These are phyloP conservation scores for Solanum ossicruentum DNA, from an alignment of 257 asterid genomes.

Conservation along the genomic window DNA sequence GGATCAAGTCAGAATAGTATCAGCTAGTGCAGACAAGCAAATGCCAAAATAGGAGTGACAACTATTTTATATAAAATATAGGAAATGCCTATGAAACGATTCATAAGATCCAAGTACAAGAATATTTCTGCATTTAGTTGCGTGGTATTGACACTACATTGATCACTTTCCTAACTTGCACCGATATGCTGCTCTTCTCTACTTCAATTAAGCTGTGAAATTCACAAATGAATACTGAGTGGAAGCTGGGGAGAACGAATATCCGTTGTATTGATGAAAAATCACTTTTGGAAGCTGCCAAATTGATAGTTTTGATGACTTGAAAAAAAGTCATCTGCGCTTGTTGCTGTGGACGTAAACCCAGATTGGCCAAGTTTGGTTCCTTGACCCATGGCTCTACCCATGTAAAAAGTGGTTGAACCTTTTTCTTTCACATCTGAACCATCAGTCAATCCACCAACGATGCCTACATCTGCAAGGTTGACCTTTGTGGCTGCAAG, in stretches of 20 bases:
- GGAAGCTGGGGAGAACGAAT: not conserved
- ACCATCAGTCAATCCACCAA: constrained; percentile 53
- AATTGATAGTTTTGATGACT: constrained; percentile 54
- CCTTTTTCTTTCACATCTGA: constrained; percentile 55
- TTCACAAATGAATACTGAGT: not conserved
- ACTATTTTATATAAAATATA: not conserved
- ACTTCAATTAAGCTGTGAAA: not conserved
- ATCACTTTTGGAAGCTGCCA: constrained; percentile 62
- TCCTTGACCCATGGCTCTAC: constrained; percentile 54
- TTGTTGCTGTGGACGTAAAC: constrained; percentile 11
- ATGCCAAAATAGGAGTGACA: not conserved
- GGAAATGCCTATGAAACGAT: not conserved
- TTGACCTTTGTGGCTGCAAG: constrained; percentile 71
- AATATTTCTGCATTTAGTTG: not conserved
- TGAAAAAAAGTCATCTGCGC: constrained; percentile 48
- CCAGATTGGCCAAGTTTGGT: constrained; percentile 46
- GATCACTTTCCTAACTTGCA: not conserved
- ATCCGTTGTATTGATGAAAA: not conserved
- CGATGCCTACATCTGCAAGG: constrained; percentile 69
- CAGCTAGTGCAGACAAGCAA: not conserved
- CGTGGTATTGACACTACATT: not conserved
- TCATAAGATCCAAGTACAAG: not conserved
- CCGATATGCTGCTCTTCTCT: not conserved
- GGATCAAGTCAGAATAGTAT: not conserved
- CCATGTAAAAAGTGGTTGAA: constrained; percentile 44